Evolutionary conservation across 1,284 basidiomycete genomes (phyloP), one percentile per base, ranked within the genome.

Genomic region (Trichosporon ovoides): DNA sequence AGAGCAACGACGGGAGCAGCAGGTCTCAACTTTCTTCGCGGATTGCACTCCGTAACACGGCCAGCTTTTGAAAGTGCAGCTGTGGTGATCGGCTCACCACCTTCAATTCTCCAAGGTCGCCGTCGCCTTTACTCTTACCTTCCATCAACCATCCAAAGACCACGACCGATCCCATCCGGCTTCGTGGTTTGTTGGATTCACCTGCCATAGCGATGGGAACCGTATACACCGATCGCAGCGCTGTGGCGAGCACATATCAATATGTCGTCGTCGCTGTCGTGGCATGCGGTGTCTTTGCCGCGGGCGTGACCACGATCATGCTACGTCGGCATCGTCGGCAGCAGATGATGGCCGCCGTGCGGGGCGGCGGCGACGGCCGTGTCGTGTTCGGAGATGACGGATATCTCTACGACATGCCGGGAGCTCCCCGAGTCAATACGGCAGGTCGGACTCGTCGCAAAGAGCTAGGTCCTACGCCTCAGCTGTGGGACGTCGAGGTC

Each of bases 221-320:
- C 22, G 28, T 4, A 4, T 31, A 48, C 16, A 22, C 22, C 38
- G 50, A 52, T 16, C 18, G 43, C 22, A 38, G 31, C 48, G n/a
- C 33, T 20, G 55, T 56, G 35, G 20, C 52, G 14, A 38, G 38
- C 19, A 66, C 63, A 28, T 68, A 67, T 50, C 68, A 70, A 50
- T 60, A 63, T 12, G 59, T 68, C 38, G 63, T 70, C 13, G 64
- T 70, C 38, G 67, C 67, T 22, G 52, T 70, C 13, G 64, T 70
- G 14, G 65, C 66, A 7, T 64, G 60, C 37, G 66, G 59, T 13
- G 59, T 70, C 10, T 56, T 70, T 36, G 52, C 60, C 20, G 62
- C 58, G 4, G 62, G 51, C 20, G 56, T 68, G 28, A 38, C 63
- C n/a, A 58, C 59, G 6, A 36, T 68, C 52, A 52, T 66, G 38